Conservation (phyloP, 371 early-diverging fungal genomes). For the Choanephora cucurbitarum region DNA sequence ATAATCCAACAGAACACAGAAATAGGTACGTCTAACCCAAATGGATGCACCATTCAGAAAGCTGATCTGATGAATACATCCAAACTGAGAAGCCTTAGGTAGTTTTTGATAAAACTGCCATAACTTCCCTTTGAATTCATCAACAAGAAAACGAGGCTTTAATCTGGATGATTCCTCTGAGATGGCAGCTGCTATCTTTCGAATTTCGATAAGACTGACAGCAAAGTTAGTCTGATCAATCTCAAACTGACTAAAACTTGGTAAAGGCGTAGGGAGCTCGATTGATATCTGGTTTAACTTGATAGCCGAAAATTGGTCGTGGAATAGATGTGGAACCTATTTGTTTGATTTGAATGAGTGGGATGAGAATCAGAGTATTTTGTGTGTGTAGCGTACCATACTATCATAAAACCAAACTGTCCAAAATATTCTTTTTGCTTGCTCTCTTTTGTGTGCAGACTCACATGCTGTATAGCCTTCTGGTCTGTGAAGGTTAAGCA, state of each 20-base stretch:
- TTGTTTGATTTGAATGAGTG: too few relatives aligned
- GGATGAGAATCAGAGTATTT: too few relatives aligned
- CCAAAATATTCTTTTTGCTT: constrained; percentile 41
- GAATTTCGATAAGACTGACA: constrained; percentile 21
- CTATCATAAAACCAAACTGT: constrained; percentile 42
- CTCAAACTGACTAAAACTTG: constrained; percentile 23
- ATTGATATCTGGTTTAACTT: constrained; percentile 21
- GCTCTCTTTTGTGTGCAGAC: constrained; percentile 23
- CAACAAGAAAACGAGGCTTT: constrained; percentile 10
- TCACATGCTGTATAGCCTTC: constrained; percentile 31
- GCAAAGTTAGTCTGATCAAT: constrained; percentile 31
- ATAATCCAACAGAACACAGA: constrained; percentile 34
- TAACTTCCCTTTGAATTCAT: constrained; percentile 7
- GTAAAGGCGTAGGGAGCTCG: constrained; percentile 22
- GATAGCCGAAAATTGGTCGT: constrained; percentile 22
- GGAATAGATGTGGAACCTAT: constrained; percentile 20
- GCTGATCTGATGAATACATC: not conserved
- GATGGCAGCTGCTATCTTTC: constrained; percentile 16
- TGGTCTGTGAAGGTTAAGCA: constrained; percentile 32
- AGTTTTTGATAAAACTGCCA: constrained; percentile 7
- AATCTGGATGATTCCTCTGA: constrained; percentile 15
- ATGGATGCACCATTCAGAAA: constrained; percentile 10
- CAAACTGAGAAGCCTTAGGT: constrained; percentile 5
- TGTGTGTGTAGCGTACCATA: constrained; percentile 26
- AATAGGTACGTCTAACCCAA: constrained; percentile 28